Evolutionary conservation across 2,329 filamentous ascomycete species (phyloP), one percentile per base, ranked within the genome.

Genomic region (Colletotrichum sp.): DNA sequence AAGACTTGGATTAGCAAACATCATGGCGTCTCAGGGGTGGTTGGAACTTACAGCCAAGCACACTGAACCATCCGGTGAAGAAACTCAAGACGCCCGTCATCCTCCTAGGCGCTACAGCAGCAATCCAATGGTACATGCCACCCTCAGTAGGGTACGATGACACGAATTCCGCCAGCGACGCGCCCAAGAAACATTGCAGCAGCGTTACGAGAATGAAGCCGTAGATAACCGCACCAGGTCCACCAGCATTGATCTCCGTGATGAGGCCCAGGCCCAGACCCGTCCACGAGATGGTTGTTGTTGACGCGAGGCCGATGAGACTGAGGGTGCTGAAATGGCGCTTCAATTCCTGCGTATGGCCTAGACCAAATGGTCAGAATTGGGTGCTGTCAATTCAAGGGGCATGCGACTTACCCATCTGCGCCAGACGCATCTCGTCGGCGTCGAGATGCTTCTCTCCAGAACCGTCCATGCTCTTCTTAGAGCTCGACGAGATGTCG

Each of bases 91-190:
- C 80, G 24, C 83, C 84, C 15, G 83, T 86, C 57, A 82, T 82
- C 57, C 79, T 79, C 44, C 80, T 82, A 0, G 88, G 87, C 5
- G 87, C 86, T 30, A 89, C 83, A 1, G 86, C 86, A 8, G 87
- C 87, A 52, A 88, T 87, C 88, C 88, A 89, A 78, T 89, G 88
- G 72, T 89, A 89, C 86, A 88, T 88, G 59, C 88, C 88, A 26
- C 88, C 88, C 68, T 86, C 85, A 12, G 86, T 87, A 6, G 88
- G 88, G 73, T 88, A 88, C 3, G 86, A 85, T 5, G 86, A 88
- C 10, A 88, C 87, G 69, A 89, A 86, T 77, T 89, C 87, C 10
- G 86, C 86, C 24, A 89, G 80, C 0, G 87, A 88, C 6, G 86
- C 84, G 34, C 84, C 87, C 34, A 88, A 80, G 72, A 88, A 89